Evolutionary conservation across 2,329 filamentous ascomycete species (phyloP).

Genomic region (Penicillium sp.): DNA sequence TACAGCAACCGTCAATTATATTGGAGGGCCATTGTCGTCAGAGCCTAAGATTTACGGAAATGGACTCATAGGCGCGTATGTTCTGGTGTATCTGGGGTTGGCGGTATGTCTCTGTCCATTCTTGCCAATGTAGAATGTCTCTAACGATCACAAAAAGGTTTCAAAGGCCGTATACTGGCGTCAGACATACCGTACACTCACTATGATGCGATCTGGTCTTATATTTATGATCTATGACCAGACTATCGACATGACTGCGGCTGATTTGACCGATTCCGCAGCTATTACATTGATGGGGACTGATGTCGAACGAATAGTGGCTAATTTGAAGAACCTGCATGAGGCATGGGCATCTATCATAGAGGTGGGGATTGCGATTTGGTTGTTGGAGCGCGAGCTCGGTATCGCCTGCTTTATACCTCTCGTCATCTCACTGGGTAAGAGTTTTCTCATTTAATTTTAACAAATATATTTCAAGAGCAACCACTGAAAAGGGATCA

Average conservation of each 20-base stretch:
- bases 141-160: background rate
- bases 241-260: background rate
- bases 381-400: constrained; percentile 1
- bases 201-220: constrained; percentile 4
- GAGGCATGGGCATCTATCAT: constrained; percentile 8
- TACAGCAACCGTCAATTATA: background rate
- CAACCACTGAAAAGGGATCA: background rate
- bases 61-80: background rate
- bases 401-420: constrained; percentile 1
- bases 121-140: background rate
- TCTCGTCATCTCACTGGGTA: background rate
- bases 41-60: background rate
- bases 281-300: constrained; percentile 9
- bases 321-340: background rate
- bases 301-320: constrained; percentile 1
- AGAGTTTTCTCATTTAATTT: background rate
- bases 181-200: background rate
- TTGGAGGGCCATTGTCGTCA: background rate
- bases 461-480: background rate
- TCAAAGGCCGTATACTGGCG: constrained; percentile 6
- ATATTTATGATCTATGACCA: constrained; percentile 8
- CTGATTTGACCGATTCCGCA: background rate
- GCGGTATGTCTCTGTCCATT: background rate
- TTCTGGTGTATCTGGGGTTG: background rate
- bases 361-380: background rate